Evolutionary conservation across 352 stramenopile genomes (phyloP), one percentile per base, ranked within the genome.

Genomic region (Globisporangium canariense): DNA sequence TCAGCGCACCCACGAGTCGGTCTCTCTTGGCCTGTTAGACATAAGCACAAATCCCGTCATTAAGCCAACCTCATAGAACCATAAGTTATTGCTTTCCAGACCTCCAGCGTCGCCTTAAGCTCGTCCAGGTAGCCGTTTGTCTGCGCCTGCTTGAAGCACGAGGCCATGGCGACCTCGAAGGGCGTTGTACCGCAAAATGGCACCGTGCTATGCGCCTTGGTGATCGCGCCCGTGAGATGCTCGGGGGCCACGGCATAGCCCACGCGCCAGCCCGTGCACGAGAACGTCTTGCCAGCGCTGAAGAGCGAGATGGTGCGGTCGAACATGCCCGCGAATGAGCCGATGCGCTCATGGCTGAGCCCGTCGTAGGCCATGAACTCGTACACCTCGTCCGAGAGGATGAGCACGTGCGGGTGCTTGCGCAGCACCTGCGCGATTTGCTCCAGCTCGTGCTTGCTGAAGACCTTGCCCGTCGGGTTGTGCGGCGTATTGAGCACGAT

Each of bases 401-500:
- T 93, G 22, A 98, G 68, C 20, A 96, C 74, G 38, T 97, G 70
- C 32, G 94, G 93, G 76, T 98, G 79, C 46, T 78, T 84, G 36
- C 82, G 28, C 50, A 98, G 66, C 30, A 98, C 79, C 0, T 78
- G 46, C 8, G 93, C 94, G 64, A 99, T 96, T 9, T 78, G 73
- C 46, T 97, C 72, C 62, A 99, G 89, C 82, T 99, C 97, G 9
- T 78, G 63, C n/a, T 69, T 69, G 4, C 89, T 90, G 68, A 99
- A 98, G 9, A 99, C 93, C 75, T 99, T 99, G 34, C 97, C 97
- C 22, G 97, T 99, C 7, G 97, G 97, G 75, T 99, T 99, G 83
- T 99, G 97, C 34, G 97, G 97, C 50, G 95, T 99, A 75, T 99
- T 99, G 49, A 99, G 82, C 57, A 99, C 86, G 52, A 99, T 76